A percentile compares a stretch with the other conserved stretches of the same genome.
These are phyloP conservation scores for Quaeritorhiza haematococci DNA, from an alignment of 371 early-diverging fungal genomes.

Conservation along the genomic window DNA sequence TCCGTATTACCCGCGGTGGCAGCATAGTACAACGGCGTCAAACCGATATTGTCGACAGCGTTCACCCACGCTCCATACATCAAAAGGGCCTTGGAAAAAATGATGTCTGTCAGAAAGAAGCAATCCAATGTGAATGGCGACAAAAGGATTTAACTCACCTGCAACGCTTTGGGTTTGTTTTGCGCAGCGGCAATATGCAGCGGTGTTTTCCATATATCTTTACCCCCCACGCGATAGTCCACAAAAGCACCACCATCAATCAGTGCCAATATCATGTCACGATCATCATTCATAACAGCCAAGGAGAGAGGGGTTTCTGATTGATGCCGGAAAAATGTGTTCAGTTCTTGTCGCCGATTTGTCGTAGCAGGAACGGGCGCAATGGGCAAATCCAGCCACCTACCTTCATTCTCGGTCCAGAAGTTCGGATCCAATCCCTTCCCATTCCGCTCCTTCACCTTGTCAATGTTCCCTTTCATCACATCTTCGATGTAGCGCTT, in stretches of 20 bases:
- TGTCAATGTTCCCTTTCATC: conserved; percentile 35
- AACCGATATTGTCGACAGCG: conserved; percentile 19
- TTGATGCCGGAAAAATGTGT: too few relatives aligned
- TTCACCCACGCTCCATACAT: conserved; percentile 41
- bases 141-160: conserved; percentile 19
- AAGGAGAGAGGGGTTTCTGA: conserved; percentile 39
- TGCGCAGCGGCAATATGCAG: conserved; percentile 39
- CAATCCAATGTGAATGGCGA: background rate
- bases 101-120: background rate
- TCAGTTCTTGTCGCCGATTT: too few relatives aligned
- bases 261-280: conserved; percentile 27
- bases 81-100: conserved; percentile 21
- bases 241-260: conserved; percentile 41
- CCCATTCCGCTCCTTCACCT: conserved; percentile 26
- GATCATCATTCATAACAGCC: conserved; percentile 41
- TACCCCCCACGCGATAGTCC: conserved; percentile 40
- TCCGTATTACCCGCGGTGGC: conserved; percentile 33
- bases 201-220: conserved; percentile 38
- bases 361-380: background rate
- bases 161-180: conserved; percentile 35
- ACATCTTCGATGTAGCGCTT: conserved; percentile 45
- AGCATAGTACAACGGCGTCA: conserved; percentile 44
- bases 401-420: conserved; percentile 36
- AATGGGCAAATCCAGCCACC: too few relatives aligned
- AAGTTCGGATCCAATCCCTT: conserved; percentile 46